phyloP scores from a whole-genome alignment of 495 filamentous ascomycete genomes.

The Lophiostoma macrostomum region DNA sequence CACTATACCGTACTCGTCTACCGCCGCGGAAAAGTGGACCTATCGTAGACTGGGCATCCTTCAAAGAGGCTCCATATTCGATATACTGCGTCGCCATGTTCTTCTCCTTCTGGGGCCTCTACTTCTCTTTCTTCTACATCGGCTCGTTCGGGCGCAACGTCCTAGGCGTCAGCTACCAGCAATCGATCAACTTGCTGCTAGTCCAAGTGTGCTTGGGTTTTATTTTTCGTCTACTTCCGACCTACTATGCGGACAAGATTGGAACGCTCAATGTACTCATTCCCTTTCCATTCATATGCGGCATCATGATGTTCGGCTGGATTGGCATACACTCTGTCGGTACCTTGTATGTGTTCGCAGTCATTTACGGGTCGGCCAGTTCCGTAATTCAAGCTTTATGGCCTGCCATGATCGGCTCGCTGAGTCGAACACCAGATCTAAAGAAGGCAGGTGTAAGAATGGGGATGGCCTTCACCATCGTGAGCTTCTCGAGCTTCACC shows the following conservation, averaged over 20 bases:
- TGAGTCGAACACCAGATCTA: slow-evolving; percentile 30
- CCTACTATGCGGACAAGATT: slow-evolving; percentile 37
- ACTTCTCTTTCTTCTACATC: slow-evolving; percentile 36
- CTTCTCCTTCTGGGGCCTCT: slow-evolving; percentile 17
- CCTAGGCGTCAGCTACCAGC: slow-evolving; percentile 32
- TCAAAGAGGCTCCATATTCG: slow-evolving; percentile 37
- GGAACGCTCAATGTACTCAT: slow-evolving; percentile 40
- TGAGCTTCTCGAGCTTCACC: slow-evolving; percentile 37
- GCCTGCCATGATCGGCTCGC: slow-evolving; percentile 33
- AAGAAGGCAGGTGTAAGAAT: slow-evolving; percentile 38
- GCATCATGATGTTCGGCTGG: slow-evolving; percentile 39
- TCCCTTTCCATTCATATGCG: slow-evolving; percentile 31
- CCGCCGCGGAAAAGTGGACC: slow-evolving; percentile 30
- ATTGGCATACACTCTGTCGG: slow-evolving; percentile 24
- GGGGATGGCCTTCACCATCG: slow-evolving; percentile 42
- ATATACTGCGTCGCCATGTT: slow-evolving; percentile 28
- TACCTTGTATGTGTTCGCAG: slow-evolving; percentile 36
- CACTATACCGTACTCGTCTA: slow-evolving; percentile 30
- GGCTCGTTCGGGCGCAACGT: slow-evolving; percentile 35
- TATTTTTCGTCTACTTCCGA: slow-evolving; percentile 38
- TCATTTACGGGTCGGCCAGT: slow-evolving; percentile 35
- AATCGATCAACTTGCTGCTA: slow-evolving; percentile 36
- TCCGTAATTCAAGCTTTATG: slow-evolving; percentile 40
- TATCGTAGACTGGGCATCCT: slow-evolving; percentile 35
- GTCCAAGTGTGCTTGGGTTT: slow-evolving; percentile 41